Conservation (phyloP, 352 stramenopile genomes). For the Phytophthora macrochlamydospora region DNA sequence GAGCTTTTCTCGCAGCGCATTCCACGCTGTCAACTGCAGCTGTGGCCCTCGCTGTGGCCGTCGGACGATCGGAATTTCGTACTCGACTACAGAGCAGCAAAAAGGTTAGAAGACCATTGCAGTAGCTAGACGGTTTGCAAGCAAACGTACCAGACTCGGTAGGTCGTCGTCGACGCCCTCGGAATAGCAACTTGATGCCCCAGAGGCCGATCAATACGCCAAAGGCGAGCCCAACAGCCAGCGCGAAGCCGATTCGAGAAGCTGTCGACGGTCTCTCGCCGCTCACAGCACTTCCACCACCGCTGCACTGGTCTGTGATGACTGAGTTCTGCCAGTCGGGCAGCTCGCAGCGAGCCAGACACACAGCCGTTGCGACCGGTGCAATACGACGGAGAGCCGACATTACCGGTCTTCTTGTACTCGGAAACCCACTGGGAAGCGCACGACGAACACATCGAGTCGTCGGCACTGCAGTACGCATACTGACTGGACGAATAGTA, state of each 20-base stretch:
- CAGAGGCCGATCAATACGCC: conserved; percentile 24
- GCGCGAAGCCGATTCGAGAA: conserved; percentile 26
- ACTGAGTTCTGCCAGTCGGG: conserved; percentile 31
- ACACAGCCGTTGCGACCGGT: conserved; percentile 29
- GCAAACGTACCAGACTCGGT: conserved; percentile 12
- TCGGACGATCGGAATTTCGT: conserved; percentile 22
- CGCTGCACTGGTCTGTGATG: conserved; percentile 23
- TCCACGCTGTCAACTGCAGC: conserved; percentile 53
- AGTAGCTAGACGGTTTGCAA: background rate
- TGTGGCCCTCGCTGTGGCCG: conserved; percentile 25
- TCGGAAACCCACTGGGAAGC: conserved; percentile 25
- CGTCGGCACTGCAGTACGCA: conserved; percentile 34
- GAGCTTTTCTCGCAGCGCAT: conserved; percentile 55
- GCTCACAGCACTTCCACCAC: background rate
- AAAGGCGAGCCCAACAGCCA: conserved; percentile 20
- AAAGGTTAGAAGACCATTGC: background rate
- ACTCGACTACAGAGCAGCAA: conserved; percentile 6
- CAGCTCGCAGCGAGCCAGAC: conserved; percentile 29
- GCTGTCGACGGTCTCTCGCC: conserved; percentile 6
- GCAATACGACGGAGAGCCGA: conserved; percentile 24
- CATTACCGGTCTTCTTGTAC: conserved; percentile 22
- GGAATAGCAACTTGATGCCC: conserved; percentile 21
- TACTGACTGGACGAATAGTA: conserved; percentile 38
- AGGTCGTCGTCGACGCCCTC: conserved; percentile 11
- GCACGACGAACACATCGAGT: conserved; percentile 30